Evolutionary conservation across 768 basidiomycete genomes (phyloP), one percentile per base, ranked within the genome.

Genomic region (Mycena maculata): DNA sequence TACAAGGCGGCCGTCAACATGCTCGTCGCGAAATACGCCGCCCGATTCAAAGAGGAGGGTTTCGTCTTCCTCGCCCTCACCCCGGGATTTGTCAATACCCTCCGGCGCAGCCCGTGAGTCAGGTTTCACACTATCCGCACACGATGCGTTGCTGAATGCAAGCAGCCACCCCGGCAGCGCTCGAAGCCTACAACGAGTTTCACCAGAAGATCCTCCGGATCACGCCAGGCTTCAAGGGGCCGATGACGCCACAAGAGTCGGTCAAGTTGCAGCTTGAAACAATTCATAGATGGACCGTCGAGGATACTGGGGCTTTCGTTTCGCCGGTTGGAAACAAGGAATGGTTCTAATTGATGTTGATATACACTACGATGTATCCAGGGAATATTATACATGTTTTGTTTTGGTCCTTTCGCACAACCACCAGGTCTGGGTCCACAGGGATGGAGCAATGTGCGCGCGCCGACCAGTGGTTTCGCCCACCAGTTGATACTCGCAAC

Each of bases 1-100:
- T 75, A 80, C 60, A 83, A 84, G 72, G 76, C 78, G 6, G 82
- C 78, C 3, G 39, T 79, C 15, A 79, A 82, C 62, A 75, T 81
- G 73, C 78, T 73, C 25, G 69, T 76, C 15, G 78, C 75, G 20
- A 81, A 82, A 66, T 83, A 79, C 63, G 79, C 82, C 4, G 70
- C 67, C 9, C 47, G 70, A 41, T 75, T 65, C 67, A 76, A 76
- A 63, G 30, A 64, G 5, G 79, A 82, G 52, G 81, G 80, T 20
- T 73, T 81, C 63, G 49, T 75, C 3, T 79, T 82, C 76, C 72
- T 83, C 18, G 70, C 78, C 5, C 60, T 83, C 57, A 78, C 76
- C 58, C 82, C 82, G 4, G 82, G 81, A 5, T 18, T 80, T 9
- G 81, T 82, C 9, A 69, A 81, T 60, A 80, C 79, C 18, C 18